Evolutionary conservation across 805 yeast genomes (phyloP), one percentile per base, ranked within the genome.

Genomic region (Schizosaccharomyces osmophilus): DNA sequence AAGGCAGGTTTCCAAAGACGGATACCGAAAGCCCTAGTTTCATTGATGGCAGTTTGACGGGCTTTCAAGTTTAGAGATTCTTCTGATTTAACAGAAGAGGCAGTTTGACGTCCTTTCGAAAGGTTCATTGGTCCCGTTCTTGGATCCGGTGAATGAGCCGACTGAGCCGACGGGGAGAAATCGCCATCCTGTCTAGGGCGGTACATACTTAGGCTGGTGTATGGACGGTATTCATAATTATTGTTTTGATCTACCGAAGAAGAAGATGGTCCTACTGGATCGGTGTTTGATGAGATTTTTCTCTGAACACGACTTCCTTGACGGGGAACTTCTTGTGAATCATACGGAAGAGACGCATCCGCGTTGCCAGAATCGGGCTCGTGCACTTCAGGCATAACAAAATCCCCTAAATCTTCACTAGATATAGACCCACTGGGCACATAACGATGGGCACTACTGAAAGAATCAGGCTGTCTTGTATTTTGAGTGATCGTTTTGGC

Each of bases 1-100:
- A 93, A 75, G 1, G 97, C 96, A 1, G 98, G 98, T 69, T 93
- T 93, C 98, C 98, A 93, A 67, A 93, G 87, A 71, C 95, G 84
- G 58, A 93, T 90, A 77, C 98, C 98, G 68, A 93, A 93, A 0
- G 98, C 98, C 74, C 93, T 98, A 4, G 97, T 88, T 61, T 85
- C 82, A 69, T 93, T 93, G 69, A 93, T 93, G 17, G 98, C 98
- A 66, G 86, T 89, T 71, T 93, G 98, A 65, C 97, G 82, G 66
- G 89, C 95, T 48, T 59, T 22, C 36, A 41, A 43, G 15, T n/a
- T 41, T 5, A 57, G 24, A 1, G 48, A 39, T 9, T 36, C 48
- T 57, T 22, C 60, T n/a, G 42, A 26, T 19, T 17, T 36, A 13
- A 31, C 22, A 32, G 57, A 51, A 17, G 57, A 17, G 36, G 57